Conservation (phyloP, 441 rosid genomes). For the Populus tomentosa region DNA sequence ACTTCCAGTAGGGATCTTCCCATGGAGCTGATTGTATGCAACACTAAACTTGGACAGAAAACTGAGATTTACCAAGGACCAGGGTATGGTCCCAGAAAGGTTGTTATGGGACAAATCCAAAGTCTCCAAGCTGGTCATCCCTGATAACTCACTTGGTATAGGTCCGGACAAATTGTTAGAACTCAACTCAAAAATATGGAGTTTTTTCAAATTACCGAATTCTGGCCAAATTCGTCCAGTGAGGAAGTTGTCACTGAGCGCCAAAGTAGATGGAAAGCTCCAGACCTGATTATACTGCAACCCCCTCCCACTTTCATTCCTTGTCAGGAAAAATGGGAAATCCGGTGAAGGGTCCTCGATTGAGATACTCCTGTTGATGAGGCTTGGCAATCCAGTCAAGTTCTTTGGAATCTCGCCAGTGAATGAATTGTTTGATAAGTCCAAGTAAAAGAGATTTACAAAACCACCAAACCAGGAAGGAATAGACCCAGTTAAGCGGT, state of each 20-base stretch:
- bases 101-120: conserved; percentile 66
- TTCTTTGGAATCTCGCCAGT: conserved; percentile 59
- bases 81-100: conserved; percentile 59
- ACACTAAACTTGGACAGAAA: conserved; percentile 72
- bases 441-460: conserved; percentile 65
- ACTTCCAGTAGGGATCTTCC: conserved; percentile 55
- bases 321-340: conserved; percentile 63
- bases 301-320: conserved; percentile 47
- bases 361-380: conserved; percentile 40
- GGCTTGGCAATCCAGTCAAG: conserved; percentile 45
- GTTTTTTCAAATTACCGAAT: conserved; percentile 63
- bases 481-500: conserved; percentile 43
- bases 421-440: conserved; percentile 70
- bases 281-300: conserved; percentile 67
- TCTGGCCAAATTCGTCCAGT: conserved; percentile 68
- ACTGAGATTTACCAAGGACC: conserved; percentile 44
- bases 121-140: conserved; percentile 69
- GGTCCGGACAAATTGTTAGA: conserved; percentile 50
- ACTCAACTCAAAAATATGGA: conserved; percentile 59
- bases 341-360: conserved; percentile 57
- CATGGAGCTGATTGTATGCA: conserved; percentile 57
- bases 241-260: conserved; percentile 52
- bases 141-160: conserved; percentile 58
- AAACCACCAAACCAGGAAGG: conserved; percentile 63
- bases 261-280: conserved; percentile 69